Evolutionary conservation across 2,329 filamentous ascomycete species (phyloP).

Genomic region (Balansia obtecta): DNA sequence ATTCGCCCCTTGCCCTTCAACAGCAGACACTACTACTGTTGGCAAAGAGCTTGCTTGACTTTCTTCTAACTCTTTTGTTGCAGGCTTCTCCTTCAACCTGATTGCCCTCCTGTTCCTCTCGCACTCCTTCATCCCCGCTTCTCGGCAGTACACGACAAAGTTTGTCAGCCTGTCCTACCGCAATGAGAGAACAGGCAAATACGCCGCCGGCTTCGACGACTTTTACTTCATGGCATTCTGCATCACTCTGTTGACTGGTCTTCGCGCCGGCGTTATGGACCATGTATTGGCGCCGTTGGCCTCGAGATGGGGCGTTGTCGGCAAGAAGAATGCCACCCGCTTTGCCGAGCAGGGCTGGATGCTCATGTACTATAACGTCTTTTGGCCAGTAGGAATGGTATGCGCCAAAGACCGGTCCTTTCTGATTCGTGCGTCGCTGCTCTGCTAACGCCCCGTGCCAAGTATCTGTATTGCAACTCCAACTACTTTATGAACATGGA

Average conservation of each 20-base stretch:
- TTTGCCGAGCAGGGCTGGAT: constrained; percentile 94
- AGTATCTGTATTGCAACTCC: constrained; percentile 74
- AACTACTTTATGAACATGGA: constrained; percentile 65
- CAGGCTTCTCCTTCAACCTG: constrained; percentile 25
- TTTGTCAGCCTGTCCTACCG: constrained; percentile 82
- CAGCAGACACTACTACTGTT: no score
- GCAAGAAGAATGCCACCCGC: constrained; percentile 61
- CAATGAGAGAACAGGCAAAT: constrained; percentile 54
- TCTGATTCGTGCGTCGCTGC: background rate
- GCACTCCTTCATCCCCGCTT: constrained; percentile 69
- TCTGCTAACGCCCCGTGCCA: background rate
- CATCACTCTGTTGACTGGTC: constrained; percentile 72
- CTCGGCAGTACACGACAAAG: constrained; percentile 63
- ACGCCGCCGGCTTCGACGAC: constrained; percentile 69
- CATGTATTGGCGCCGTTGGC: constrained; percentile 72
- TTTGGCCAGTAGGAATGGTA: constrained; percentile 77
- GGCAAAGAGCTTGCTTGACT: no score
- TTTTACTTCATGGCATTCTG: constrained; percentile 63
- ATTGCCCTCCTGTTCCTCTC: constrained; percentile 69
- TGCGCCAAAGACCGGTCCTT: constrained; percentile 19
- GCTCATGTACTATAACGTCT: constrained; percentile 65
- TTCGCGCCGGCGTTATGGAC: constrained; percentile 75
- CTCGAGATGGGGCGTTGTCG: constrained; percentile 56
- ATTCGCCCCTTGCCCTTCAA: no score
- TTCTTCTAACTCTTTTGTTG: no score